Conservation (phyloP, 352 stramenopile species). For the Elongisporangium senticosum region DNA sequence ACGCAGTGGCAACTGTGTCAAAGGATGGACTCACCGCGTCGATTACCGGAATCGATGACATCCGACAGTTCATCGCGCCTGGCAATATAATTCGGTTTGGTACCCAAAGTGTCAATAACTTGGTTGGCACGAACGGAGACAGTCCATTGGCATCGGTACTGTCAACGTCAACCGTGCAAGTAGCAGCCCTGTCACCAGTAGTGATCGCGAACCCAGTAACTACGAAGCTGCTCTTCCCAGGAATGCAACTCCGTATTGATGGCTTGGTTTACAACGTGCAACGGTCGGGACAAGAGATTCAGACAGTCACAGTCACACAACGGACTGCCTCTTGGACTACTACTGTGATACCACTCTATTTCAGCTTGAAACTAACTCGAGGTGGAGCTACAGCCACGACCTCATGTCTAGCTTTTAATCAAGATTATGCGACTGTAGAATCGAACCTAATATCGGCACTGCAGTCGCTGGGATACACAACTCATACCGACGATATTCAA, state of each 20-base stretch:
- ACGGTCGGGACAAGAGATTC: constrained; percentile 88
- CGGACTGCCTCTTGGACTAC: constrained; percentile 19
- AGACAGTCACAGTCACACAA: constrained; percentile 56
- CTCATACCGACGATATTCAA: constrained; percentile 30
- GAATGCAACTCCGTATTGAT: constrained; percentile 86
- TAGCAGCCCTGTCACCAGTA: constrained; percentile 40
- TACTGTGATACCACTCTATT: constrained; percentile 17
- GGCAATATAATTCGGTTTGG: constrained; percentile 70
- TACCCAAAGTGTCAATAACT: constrained; percentile 21
- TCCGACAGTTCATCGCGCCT: constrained; percentile 54
- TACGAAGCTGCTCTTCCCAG: constrained; percentile 59
- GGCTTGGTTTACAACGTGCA: constrained; percentile 82
- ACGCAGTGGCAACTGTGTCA: constrained; percentile 38
- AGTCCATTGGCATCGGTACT: constrained; percentile 41
- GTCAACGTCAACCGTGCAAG: constrained; percentile 41
- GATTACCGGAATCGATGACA: constrained; percentile 48
- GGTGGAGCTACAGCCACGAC: constrained; percentile 23
- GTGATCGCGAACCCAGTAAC: constrained; percentile 22
- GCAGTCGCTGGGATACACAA: constrained; percentile 16
- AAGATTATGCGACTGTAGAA: constrained; percentile 14
- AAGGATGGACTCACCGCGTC: constrained; percentile 46
- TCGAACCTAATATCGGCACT: constrained; percentile 18
- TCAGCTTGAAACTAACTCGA: constrained; percentile 34
- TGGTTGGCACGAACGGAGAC: constrained; percentile 63
- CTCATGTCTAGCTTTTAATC: constrained; percentile 36